Percentiles rank a stretch among this genome's conserved stretches.
Evolutionary conservation across 2,329 filamentous ascomycete genomes (phyloP).

Genomic region (Colletotrichum sansevieriae): DNA sequence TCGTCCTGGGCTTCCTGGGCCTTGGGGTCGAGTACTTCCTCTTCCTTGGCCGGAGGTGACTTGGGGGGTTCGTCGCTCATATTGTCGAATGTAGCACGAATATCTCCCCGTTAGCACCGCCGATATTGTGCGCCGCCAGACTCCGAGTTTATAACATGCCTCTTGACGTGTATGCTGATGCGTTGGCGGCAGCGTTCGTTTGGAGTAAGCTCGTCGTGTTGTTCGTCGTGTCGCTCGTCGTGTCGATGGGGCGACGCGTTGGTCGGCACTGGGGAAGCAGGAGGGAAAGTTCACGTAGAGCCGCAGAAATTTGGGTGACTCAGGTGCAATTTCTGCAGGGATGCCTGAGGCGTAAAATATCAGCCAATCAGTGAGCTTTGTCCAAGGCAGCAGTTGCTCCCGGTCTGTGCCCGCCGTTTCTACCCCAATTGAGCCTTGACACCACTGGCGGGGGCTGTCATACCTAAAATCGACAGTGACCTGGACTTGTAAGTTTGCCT

Average conservation of each 20-base stretch:
- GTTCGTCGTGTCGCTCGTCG: constrained; percentile 35
- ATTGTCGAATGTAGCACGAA: constrained; percentile 29
- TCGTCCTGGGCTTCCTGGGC: constrained; percentile 64
- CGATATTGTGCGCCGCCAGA: constrained; percentile 32
- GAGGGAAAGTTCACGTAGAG: constrained; percentile 43
- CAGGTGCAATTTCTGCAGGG: constrained; percentile 41
- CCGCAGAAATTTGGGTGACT: constrained; percentile 43
- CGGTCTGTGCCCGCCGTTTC: constrained; percentile 36
- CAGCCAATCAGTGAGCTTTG: constrained; percentile 32
- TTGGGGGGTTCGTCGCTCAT: constrained; percentile 41
- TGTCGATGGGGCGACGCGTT: constrained; percentile 41
- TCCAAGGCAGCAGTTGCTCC: constrained; percentile 16
- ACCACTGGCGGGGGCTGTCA: constrained; percentile 20
- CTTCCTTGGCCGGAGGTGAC: constrained; percentile 47
- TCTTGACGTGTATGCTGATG: constrained; percentile 30
- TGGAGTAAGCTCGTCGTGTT: constrained; percentile 31
- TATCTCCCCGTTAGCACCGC: constrained; percentile 39
- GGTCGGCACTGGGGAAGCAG: constrained; percentile 38
- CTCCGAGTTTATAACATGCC: constrained; percentile 39
- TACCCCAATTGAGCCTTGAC: constrained; percentile 23
- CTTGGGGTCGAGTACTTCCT: constrained; percentile 59
- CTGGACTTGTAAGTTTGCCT: not conserved
- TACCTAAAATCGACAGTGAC: constrained; percentile 31
- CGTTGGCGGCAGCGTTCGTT: constrained; percentile 29
- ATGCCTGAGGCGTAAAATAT: constrained; percentile 37